Evolutionary conservation across 805 yeast genomes (phyloP).

Genomic region (Candida orba): DNA sequence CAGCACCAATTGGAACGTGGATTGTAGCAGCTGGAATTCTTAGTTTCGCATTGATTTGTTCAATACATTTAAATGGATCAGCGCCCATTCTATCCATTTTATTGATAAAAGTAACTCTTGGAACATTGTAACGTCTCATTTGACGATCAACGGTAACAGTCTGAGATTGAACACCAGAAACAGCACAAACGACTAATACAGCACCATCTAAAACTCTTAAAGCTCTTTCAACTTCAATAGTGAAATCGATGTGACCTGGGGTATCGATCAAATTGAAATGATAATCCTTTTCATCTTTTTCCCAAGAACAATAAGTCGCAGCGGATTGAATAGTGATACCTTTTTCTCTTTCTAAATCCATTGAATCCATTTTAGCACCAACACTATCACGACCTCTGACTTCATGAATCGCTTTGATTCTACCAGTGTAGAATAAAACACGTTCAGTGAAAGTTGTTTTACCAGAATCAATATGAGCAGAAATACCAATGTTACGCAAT

Average conservation of each 20-base stretch:
- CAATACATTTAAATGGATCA: slow-evolving; percentile 91
- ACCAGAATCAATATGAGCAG: slow-evolving; percentile 98
- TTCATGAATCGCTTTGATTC: slow-evolving; percentile 95
- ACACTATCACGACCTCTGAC: slow-evolving; percentile 95
- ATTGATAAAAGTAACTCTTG: slow-evolving; percentile 91
- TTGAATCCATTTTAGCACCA: slow-evolving; percentile 99
- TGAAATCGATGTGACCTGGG: slow-evolving; percentile 98
- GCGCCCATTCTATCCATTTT: slow-evolving; percentile 99
- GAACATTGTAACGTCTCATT: slow-evolving; percentile 97
- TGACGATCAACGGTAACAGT: slow-evolving; percentile 98
- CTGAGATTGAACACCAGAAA: slow-evolving; percentile 96
- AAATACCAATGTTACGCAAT: slow-evolving; percentile 92
- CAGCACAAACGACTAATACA: slow-evolving; percentile 96
- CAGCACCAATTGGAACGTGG: slow-evolving; percentile 97
- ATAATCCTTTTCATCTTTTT: slow-evolving; percentile 56
- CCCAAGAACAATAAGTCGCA: slow-evolving; percentile 97
- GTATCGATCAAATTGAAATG: slow-evolving; percentile 96
- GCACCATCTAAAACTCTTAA: slow-evolving; percentile 97
- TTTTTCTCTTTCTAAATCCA: slow-evolving; percentile 97
- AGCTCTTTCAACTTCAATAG: slow-evolving; percentile 99
- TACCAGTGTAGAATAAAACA: slow-evolving; percentile 91
- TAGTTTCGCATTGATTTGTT: slow-evolving; percentile 80
- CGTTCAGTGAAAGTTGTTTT: slow-evolving; percentile 98
- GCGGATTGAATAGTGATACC: slow-evolving; percentile 99
- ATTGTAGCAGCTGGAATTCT: slow-evolving; percentile 95